Percentiles rank a stretch among this genome's conserved stretches.
Conservation (phyloP, 305 asterid genomes). For the Stenogyne calaminthoides region DNA sequence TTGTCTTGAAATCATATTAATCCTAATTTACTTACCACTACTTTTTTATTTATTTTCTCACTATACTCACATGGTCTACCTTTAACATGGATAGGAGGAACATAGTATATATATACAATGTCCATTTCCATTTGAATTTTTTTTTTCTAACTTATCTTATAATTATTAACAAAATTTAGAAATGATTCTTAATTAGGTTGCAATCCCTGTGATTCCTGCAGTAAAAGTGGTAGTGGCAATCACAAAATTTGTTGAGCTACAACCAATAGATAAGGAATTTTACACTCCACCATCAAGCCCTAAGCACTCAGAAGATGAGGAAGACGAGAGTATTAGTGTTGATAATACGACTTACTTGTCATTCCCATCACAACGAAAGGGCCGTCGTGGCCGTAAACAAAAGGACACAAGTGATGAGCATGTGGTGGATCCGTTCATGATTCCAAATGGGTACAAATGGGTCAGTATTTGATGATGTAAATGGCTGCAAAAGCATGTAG, state of each 20-base stretch:
- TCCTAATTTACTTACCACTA: no score
- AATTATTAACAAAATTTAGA: background rate
- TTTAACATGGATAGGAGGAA: background rate
- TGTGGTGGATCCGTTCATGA: background rate
- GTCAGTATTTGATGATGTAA: background rate
- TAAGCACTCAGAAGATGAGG: conserved; percentile 15
- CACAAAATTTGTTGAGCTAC: conserved; percentile 70
- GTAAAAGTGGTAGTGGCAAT: conserved; percentile 79
- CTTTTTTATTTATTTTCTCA: no score
- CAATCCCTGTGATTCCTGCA: conserved; percentile 81
- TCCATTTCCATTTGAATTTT: background rate
- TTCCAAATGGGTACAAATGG: background rate
- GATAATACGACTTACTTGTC: background rate
- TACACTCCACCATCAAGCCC: conserved; percentile 83
- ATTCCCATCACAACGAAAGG: background rate
- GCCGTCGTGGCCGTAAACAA: background rate
- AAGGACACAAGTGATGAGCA: background rate
- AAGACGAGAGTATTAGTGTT: background rate
- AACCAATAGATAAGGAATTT: conserved; percentile 53
- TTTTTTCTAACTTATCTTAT: background rate
- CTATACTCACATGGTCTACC: no score
- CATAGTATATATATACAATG: background rate
- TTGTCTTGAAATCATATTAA: no score
- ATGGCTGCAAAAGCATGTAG: background rate
- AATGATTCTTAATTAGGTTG: conserved; percentile 47